Conservation (phyloP, 208 protist species). For the Wallacemonas sp. region DNA sequence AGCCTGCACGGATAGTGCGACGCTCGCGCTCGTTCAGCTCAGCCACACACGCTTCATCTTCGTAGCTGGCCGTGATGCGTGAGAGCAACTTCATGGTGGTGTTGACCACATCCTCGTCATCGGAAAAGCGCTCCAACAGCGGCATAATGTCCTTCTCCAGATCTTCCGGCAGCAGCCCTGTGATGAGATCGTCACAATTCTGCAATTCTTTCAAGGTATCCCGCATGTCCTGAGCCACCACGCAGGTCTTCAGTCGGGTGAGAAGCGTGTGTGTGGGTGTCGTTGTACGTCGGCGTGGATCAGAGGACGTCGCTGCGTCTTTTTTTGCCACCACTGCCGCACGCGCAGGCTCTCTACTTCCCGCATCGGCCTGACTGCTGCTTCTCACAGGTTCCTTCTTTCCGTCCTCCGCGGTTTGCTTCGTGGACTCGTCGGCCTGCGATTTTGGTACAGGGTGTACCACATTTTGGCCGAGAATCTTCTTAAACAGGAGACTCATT, state of each 20-base stretch:
- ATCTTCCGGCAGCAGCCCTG: slow-evolving; percentile 35
- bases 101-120: slow-evolving; percentile 43
- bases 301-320: neutral
- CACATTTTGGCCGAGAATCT: slow-evolving; percentile 71
- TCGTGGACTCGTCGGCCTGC: too few species aligned
- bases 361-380: too few species aligned
- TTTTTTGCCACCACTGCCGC: too few species aligned
- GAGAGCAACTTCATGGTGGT: slow-evolving; percentile 51
- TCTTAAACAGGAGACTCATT: slow-evolving; percentile 82
- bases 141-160: slow-evolving; percentile 13
- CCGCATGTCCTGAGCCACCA: slow-evolving; percentile 77
- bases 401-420: too few species aligned
- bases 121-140: slow-evolving; percentile 42
- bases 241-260: slow-evolving; percentile 73
- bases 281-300: neutral
- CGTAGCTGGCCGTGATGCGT: slow-evolving; percentile 31
- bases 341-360: too few species aligned
- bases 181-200: slow-evolving; percentile 50
- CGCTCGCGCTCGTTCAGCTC: slow-evolving; percentile 37
- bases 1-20: slow-evolving; percentile 40
- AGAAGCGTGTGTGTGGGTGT: slow-evolving; percentile 59
- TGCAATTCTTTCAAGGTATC: slow-evolving; percentile 66
- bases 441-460: slow-evolving; percentile 52
- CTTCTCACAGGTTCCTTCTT: too few species aligned
- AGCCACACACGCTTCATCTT: neutral